These are phyloP conservation scores for Leptosphaerulina australis DNA, from an alignment of 2,329 filamentous ascomycete species.

Conservation along the genomic window DNA sequence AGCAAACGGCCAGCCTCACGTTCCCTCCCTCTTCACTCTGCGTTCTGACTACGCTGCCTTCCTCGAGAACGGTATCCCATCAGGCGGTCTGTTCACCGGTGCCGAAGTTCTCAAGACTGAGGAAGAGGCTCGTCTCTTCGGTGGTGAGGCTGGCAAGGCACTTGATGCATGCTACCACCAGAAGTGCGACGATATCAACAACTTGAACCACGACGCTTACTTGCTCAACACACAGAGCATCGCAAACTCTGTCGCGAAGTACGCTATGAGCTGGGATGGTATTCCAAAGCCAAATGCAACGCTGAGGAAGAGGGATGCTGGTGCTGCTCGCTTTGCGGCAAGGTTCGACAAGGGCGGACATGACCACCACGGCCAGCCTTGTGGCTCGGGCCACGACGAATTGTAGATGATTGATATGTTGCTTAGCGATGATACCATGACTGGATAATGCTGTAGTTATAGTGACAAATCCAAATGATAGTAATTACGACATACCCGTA, in stretches of 20 bases:
- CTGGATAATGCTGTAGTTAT: slow-evolving; percentile 9
- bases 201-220: slow-evolving; percentile 47
- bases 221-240: slow-evolving; percentile 49
- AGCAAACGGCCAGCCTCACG: slow-evolving; percentile 38
- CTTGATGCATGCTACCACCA: slow-evolving; percentile 50
- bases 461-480: not conserved
- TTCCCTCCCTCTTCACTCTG: slow-evolving; percentile 46
- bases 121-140: slow-evolving; percentile 46
- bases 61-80: slow-evolving; percentile 49
- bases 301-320: slow-evolving; percentile 39
- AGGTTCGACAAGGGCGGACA: slow-evolving; percentile 38
- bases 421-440: slow-evolving; percentile 18
- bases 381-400: slow-evolving; percentile 29
- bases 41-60: slow-evolving; percentile 52
- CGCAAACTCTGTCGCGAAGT: slow-evolving; percentile 48
- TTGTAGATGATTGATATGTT: slow-evolving; percentile 14
- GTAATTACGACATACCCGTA: not conserved
- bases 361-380: slow-evolving; percentile 35
- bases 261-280: slow-evolving; percentile 45
- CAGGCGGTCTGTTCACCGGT: slow-evolving; percentile 50
- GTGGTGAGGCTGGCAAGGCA: slow-evolving; percentile 46
- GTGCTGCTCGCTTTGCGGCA: slow-evolving; percentile 28
- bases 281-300: slow-evolving; percentile 41
- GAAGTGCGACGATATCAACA: slow-evolving; percentile 46
- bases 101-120: slow-evolving; percentile 50